Evolutionary conservation across 2,329 filamentous ascomycete genomes (phyloP), one percentile per base, ranked within the genome.

Genomic region (Exophiala spinifera): DNA sequence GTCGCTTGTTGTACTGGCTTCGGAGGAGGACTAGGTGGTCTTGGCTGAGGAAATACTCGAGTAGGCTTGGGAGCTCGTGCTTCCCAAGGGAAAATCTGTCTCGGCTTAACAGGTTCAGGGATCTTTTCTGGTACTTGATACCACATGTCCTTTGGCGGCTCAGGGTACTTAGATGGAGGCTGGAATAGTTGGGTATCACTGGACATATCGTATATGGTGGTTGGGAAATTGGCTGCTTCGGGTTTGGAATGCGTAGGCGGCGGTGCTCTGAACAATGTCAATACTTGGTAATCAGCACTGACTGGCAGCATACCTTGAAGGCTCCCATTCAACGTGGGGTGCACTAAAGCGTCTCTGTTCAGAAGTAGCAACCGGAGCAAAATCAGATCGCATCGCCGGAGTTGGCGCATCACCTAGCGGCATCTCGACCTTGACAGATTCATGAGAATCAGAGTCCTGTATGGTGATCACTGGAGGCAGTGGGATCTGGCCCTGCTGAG

Each of bases 11-110:
- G 17, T 8, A 59, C 39, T 6, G 62, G 59, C 14, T 65, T 63
- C 10, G 59, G 53, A 23, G 54, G 61, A 37, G 53, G 59, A 47
- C 28, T 52, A n/a, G 50, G 56, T 23, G 60, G 49, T 42, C 58
- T 57, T 37, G 75, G 69, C 42, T 72, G 65, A 7, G 69, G 55
- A 57, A 78, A 78, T 17, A 78, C 69, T 20, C 76, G 72, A 6
- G 81, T 82, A 8, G 83, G 73, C 64, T 77, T 82, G 11, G 86
- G 79, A 57, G 81, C 82, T 54, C 85, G 75, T 39, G 72, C 73
- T 70, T 99, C 94, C 94, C 94, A 99, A 0, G 94, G 94, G 70
- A 99, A 99, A 46, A 97, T 85, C 57, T 75, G 80, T 60, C 84
- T 76, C 40, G 79, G 75, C 45, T 82, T 78, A 19, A 83, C 82